Evolutionary conservation across 2,329 filamentous ascomycete species (phyloP).

Genomic region (Orbilia blumenaviensis): DNA sequence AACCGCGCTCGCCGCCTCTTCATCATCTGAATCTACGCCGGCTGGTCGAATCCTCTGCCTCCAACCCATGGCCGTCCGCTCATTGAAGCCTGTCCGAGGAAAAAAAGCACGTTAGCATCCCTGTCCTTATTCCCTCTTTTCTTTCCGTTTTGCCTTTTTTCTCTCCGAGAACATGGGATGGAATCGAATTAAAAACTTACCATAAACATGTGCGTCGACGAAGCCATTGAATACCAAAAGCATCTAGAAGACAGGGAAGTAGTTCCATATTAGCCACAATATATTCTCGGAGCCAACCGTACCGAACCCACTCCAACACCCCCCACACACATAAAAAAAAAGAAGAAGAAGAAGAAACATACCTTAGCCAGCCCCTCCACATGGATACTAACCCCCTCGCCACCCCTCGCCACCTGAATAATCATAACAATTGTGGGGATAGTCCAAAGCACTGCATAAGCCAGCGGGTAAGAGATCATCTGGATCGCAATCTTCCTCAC

Average conservation of each 20-base stretch:
- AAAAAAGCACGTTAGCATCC: constrained; percentile 33
- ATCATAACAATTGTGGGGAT: constrained; percentile 50
- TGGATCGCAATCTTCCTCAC: constrained; percentile 45
- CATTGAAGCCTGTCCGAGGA: constrained; percentile 45
- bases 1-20: not conserved
- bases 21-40: not conserved
- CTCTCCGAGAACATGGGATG: constrained; percentile 6
- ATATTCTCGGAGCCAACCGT: constrained; percentile 45
- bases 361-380: constrained; percentile 44
- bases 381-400: constrained; percentile 34
- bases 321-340: no score
- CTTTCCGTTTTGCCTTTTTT: not conserved
- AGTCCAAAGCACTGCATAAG: constrained; percentile 41
- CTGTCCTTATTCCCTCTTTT: no score
- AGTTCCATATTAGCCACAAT: constrained; percentile 46
- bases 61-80: constrained; percentile 49
- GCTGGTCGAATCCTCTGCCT: constrained; percentile 27
- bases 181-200: constrained; percentile 20
- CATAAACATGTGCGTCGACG: constrained; percentile 45
- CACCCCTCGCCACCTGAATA: constrained; percentile 29
- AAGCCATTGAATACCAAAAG: constrained; percentile 49
- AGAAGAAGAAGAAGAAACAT: not conserved
- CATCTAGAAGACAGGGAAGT: constrained; percentile 33
- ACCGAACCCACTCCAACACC: constrained; percentile 21
- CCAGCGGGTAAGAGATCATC: constrained; percentile 44